Percentiles rank a stretch among this genome's conserved stretches.
Conservation (phyloP, 2,329 filamentous ascomycete genomes). For the Neofusicoccum parvum region DNA sequence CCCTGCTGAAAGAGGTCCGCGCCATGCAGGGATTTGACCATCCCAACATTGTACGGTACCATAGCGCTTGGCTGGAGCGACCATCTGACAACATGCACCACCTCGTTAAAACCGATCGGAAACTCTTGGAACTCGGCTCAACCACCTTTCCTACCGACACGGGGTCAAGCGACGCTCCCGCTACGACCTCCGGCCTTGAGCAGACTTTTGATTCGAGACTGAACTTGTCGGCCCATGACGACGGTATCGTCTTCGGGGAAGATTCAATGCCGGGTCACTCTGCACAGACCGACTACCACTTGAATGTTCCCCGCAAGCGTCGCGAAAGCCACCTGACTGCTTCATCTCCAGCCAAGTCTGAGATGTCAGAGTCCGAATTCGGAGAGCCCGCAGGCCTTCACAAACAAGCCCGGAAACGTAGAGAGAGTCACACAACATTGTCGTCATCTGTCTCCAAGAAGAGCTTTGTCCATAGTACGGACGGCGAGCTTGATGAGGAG, state of each 20-base stretch:
- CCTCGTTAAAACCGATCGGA: neutral
- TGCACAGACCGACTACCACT: neutral
- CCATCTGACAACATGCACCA: neutral
- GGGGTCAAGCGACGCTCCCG: neutral
- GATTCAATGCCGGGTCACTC: constrained; percentile 24
- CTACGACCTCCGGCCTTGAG: neutral
- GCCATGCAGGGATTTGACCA: constrained; percentile 65
- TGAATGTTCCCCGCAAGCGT: constrained; percentile 36
- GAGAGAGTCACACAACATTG: constrained; percentile 42
- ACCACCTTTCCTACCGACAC: neutral
- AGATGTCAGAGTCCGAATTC: neutral
- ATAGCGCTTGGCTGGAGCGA: constrained; percentile 64
- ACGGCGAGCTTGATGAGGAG: constrained; percentile 47
- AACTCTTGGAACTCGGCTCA: constrained; percentile 1
- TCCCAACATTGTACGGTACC: constrained; percentile 67
- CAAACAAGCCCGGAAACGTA: constrained; percentile 15
- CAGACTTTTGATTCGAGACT: neutral
- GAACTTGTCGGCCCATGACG: constrained; percentile 11
- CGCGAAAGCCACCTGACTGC: constrained; percentile 28
- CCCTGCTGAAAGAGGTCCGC: constrained; percentile 61
- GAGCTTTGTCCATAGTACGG: constrained; percentile 38
- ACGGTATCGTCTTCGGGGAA: constrained; percentile 26
- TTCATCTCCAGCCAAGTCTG: constrained; percentile 4
- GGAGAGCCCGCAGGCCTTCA: constrained; percentile 24
- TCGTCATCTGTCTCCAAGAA: constrained; percentile 46